Evolutionary conservation across 2,329 filamentous ascomycete species (phyloP).

Genomic region (Cercospora nicotianae): DNA sequence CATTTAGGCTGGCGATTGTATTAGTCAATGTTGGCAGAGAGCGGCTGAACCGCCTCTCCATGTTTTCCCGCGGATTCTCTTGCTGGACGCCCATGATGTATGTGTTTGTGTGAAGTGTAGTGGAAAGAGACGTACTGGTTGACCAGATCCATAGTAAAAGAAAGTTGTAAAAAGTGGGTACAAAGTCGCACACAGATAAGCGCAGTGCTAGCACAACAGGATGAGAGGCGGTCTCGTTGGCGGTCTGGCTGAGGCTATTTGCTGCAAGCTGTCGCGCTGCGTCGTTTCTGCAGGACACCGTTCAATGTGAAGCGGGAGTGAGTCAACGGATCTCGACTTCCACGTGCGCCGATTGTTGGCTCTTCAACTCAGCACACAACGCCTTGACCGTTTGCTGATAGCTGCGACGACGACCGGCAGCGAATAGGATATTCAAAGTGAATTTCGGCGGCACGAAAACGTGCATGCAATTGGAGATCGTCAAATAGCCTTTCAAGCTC

Average conservation of each 20-base stretch:
- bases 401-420: background rate
- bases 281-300: slow-evolving; percentile 2
- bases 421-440: background rate
- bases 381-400: background rate
- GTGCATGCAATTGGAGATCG: background rate
- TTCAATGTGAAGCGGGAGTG: slow-evolving; percentile 2
- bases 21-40: slow-evolving; percentile 42
- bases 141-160: slow-evolving; percentile 38
- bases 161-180: slow-evolving; percentile 9
- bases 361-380: background rate
- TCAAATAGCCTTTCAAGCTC: background rate
- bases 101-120: slow-evolving; percentile 1
- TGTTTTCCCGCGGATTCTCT: background rate
- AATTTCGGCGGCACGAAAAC: background rate
- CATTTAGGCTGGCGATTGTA: slow-evolving; percentile 69
- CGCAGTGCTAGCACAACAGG: slow-evolving; percentile 1
- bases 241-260: background rate
- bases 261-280: slow-evolving; percentile 10
- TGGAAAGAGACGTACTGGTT: slow-evolving; percentile 35
- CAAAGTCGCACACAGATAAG: background rate
- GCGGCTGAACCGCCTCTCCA: slow-evolving; percentile 27
- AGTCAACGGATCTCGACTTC: background rate
- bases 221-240: slow-evolving; percentile 1
- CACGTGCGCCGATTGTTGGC: slow-evolving; percentile 7
- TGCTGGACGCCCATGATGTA: slow-evolving; percentile 11